A percentile compares a stretch with the other conserved stretches of the same genome.
Evolutionary conservation across 768 basidiomycete species (phyloP).

Genomic region (Kwoniella pini): DNA sequence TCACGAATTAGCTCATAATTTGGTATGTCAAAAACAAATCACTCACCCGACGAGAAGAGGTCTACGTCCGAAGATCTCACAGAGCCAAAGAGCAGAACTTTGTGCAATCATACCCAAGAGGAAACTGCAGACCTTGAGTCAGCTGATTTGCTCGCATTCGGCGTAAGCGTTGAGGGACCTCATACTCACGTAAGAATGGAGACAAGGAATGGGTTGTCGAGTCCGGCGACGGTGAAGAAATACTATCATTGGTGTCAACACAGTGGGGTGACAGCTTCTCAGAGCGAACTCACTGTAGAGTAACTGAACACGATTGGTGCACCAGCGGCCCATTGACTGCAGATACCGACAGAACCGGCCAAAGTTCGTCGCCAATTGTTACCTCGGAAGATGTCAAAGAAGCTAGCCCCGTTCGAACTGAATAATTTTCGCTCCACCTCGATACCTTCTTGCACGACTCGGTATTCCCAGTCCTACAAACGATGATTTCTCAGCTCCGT

Average conservation of each 20-base stretch:
- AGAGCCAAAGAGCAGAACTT: slow-evolving; percentile 8
- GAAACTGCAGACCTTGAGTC: slow-evolving; percentile 3
- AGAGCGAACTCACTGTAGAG: slow-evolving; percentile 19
- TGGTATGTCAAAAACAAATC: too few species aligned
- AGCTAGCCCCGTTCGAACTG: neutral
- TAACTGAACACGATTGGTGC: slow-evolving; percentile 32
- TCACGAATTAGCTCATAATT: neutral
- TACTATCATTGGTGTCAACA: slow-evolving; percentile 8
- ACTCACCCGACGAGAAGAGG: slow-evolving; percentile 27
- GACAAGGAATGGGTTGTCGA: slow-evolving; percentile 25
- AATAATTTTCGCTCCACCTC: slow-evolving; percentile 16
- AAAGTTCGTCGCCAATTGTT: slow-evolving; percentile 24
- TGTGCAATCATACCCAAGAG: slow-evolving; percentile 18
- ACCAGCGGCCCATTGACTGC: slow-evolving; percentile 20
- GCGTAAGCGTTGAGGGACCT: neutral
- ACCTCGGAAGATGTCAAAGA: slow-evolving; percentile 30
- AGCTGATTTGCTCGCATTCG: neutral
- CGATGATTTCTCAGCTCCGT: neutral
- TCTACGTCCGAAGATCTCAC: slow-evolving; percentile 29
- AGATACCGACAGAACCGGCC: slow-evolving; percentile 26
- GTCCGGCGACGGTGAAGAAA: slow-evolving; percentile 26
- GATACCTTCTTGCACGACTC: slow-evolving; percentile 27
- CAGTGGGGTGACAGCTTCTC: neutral
- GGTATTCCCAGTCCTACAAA: slow-evolving; percentile 23
- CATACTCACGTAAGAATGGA: slow-evolving; percentile 19